phyloP scores from a whole-genome alignment of 2,329 filamentous ascomycete genomes.

The Cladosporium phlei region DNA sequence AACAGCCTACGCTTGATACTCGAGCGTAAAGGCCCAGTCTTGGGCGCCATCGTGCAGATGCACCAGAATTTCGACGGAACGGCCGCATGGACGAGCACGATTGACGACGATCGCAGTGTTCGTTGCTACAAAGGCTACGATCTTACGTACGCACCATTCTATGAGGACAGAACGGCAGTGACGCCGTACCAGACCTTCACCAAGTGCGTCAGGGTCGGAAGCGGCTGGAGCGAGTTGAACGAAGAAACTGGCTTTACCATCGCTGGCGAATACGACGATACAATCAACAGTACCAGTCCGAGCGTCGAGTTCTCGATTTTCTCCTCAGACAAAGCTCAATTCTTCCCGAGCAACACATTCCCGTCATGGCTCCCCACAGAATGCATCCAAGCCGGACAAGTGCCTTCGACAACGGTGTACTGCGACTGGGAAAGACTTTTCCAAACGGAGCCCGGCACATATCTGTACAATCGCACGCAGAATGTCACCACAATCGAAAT shows the following conservation, averaged over 20 bases:
- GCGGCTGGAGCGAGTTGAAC: conserved; percentile 21
- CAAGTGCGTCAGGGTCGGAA: conserved; percentile 23
- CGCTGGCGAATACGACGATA: conserved; percentile 10
- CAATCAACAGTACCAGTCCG: background rate
- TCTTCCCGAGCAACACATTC: conserved; percentile 16
- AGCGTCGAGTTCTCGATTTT: conserved; percentile 16
- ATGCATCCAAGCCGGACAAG: conserved; percentile 9
- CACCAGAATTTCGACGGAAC: background rate
- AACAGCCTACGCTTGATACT: conserved; percentile 15
- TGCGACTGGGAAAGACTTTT: conserved; percentile 20
- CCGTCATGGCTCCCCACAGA: conserved; percentile 15
- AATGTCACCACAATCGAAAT: conserved; percentile 18
- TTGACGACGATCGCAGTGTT: conserved; percentile 9
- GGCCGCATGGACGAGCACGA: conserved; percentile 9
- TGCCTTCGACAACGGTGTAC: background rate
- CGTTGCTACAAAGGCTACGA: conserved; percentile 17
- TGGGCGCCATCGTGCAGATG: conserved; percentile 14
- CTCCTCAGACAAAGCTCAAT: conserved; percentile 22
- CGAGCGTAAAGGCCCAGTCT: conserved; percentile 17
- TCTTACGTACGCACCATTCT: background rate
- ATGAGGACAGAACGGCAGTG: background rate
- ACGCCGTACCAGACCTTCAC: conserved; percentile 16
- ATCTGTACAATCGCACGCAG: conserved; percentile 10
- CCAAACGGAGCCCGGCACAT: background rate
- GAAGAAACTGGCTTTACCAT: conserved; percentile 19